Conservation (phyloP, 352 stramenopile genomes). For the Globisporangium radiosum region DNA sequence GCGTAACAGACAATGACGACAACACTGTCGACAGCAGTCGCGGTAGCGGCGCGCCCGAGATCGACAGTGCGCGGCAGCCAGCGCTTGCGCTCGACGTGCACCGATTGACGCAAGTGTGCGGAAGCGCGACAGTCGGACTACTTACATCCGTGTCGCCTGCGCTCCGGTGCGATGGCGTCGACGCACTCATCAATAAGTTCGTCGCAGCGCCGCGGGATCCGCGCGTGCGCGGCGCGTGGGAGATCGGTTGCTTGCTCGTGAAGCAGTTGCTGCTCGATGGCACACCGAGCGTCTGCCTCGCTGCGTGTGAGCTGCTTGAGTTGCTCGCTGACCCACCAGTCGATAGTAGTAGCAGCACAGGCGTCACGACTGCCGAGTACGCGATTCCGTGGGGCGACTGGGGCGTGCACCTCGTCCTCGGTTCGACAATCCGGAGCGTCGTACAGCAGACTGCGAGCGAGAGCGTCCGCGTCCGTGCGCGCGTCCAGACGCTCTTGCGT, state of each 20-base stretch:
- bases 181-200: constrained; percentile 48
- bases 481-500: constrained; percentile 43
- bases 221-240: constrained; percentile 55
- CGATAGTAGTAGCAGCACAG: background rate
- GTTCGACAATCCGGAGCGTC: constrained; percentile 67
- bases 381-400: constrained; percentile 74
- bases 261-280: constrained; percentile 65
- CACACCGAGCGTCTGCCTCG: constrained; percentile 37
- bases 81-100: constrained; percentile 49
- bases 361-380: constrained; percentile 20
- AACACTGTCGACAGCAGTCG: constrained; percentile 7
- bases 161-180: constrained; percentile 44
- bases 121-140: constrained; percentile 40
- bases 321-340: constrained; percentile 41
- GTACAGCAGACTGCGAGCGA: constrained; percentile 63
- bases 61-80: constrained; percentile 50
- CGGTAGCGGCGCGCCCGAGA: constrained; percentile 20
- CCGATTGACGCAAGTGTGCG: constrained; percentile 50
- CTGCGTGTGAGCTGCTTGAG: constrained; percentile 48
- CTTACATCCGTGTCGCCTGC: constrained; percentile 32
- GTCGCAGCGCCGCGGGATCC: constrained; percentile 20
- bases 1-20: constrained; percentile 4
- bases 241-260: constrained; percentile 57
- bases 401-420: constrained; percentile 69
- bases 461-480: constrained; percentile 49